phyloP scores from a whole-genome alignment of 1,284 basidiomycete species.

The Agaricales sp. region DNA sequence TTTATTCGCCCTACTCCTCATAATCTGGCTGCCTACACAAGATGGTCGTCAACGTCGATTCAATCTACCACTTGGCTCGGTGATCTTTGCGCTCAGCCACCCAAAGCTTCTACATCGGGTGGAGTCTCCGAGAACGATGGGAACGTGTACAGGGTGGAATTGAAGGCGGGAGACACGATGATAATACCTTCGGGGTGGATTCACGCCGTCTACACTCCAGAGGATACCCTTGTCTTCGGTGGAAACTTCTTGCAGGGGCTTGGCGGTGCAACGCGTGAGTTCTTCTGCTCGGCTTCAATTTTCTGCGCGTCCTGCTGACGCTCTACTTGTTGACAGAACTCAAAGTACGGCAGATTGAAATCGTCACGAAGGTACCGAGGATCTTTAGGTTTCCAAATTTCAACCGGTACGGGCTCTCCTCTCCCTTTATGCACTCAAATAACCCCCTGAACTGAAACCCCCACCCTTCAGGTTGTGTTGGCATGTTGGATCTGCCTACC shows the following conservation, averaged over 20 bases:
- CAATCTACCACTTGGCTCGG: conserved; percentile 89
- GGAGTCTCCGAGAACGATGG: conserved; percentile 39
- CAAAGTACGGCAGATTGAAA: conserved; percentile 84
- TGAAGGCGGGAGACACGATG: conserved; percentile 87
- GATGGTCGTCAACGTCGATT: conserved; percentile 83
- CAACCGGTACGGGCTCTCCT: conserved; percentile 42
- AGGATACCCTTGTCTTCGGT: conserved; percentile 90
- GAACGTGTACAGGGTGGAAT: conserved; percentile 77
- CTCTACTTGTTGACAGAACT: conserved; percentile 64
- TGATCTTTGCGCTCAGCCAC: conserved; percentile 38
- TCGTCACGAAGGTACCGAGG: conserved; percentile 85
- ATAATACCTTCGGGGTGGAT: conserved; percentile 97
- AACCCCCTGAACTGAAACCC: conserved; percentile 7
- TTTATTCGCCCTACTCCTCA: conserved; percentile 86
- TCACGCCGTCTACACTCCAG: conserved; percentile 91
- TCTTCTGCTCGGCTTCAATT: conserved; percentile 5
- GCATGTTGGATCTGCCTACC: conserved; percentile 53
- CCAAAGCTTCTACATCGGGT: neutral
- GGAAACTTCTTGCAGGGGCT: conserved; percentile 94
- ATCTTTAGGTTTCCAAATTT: conserved; percentile 92
- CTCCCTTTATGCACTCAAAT: neutral
- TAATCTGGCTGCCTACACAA: conserved; percentile 84
- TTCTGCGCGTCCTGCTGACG: conserved; percentile 5
- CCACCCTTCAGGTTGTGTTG: conserved; percentile 81
- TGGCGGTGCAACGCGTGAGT: conserved; percentile 63